phyloP scores from a whole-genome alignment of 805 yeast genomes.

The Metschnikowia rubicola region DNA sequence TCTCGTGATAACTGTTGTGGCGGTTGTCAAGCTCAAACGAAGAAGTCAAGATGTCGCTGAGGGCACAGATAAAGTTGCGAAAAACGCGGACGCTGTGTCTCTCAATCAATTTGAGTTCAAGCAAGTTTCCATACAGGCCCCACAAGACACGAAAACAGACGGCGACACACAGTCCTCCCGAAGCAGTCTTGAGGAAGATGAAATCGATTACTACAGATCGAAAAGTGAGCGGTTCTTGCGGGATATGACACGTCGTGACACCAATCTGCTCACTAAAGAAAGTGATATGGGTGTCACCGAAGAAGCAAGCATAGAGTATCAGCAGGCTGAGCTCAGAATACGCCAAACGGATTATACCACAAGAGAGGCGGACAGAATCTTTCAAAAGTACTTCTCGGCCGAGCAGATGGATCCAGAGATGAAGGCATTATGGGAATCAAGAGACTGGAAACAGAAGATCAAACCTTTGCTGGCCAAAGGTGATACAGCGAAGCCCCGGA shows the following conservation, averaged over 20 bases:
- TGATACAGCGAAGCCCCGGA: background rate
- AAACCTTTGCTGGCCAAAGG: constrained; percentile 2
- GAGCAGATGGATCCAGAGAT: constrained; percentile 50
- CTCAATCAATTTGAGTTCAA: constrained; percentile 10
- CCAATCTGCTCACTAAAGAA: background rate
- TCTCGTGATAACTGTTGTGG: constrained; percentile 23
- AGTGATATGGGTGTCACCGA: background rate
- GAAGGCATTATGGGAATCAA: constrained; percentile 48
- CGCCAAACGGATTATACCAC: constrained; percentile 49
- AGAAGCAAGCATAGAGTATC: background rate
- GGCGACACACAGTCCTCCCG: background rate
- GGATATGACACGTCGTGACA: background rate
- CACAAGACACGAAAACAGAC: background rate
- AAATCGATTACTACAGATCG: constrained; percentile 16
- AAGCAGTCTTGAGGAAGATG: constrained; percentile 10
- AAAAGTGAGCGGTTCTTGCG: constrained; percentile 12
- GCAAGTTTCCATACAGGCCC: constrained; percentile 7
- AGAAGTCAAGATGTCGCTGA: background rate
- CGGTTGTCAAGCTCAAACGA: constrained; percentile 18
- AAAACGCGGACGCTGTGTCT: background rate
- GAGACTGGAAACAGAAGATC: constrained; percentile 23
- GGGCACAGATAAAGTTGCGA: background rate
- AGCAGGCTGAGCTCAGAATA: constrained; percentile 13
- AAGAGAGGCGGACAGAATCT: constrained; percentile 58
- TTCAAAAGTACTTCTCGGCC: constrained; percentile 36